Evolutionary conservation across 257 asterid genomes (phyloP).

Genomic region (Dorcoceras hygrometricum): DNA sequence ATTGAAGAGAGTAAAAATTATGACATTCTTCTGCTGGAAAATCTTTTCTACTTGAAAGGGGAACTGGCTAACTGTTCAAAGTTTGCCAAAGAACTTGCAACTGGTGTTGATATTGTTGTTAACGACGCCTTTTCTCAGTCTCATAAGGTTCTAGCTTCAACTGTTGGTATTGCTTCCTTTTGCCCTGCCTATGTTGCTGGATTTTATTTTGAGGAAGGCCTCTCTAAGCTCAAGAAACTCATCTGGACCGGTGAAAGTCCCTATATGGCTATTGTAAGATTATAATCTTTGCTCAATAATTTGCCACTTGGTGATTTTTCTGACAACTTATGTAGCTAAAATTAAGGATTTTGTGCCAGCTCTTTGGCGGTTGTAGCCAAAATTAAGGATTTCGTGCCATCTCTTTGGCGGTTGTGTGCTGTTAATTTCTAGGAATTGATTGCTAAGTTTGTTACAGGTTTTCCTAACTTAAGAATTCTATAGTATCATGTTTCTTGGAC

Average conservation of each 20-base stretch:
- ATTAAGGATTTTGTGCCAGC: background rate
- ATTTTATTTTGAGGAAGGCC: constrained; percentile 67
- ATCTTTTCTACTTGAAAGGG: constrained; percentile 57
- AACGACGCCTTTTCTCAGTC: constrained; percentile 83
- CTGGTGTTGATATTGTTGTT: constrained; percentile 74
- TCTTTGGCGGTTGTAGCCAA: background rate
- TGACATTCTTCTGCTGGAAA: constrained; percentile 59
- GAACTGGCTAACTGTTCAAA: constrained; percentile 69
- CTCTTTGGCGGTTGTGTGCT: background rate
- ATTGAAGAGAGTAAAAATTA: constrained; percentile 34
- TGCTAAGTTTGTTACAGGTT: background rate
- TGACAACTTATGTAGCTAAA: background rate
- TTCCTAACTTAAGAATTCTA: too few species aligned
- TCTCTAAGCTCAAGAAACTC: constrained; percentile 59
- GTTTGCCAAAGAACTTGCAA: constrained; percentile 59
- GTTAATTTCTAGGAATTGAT: background rate
- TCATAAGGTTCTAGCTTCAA: constrained; percentile 83
- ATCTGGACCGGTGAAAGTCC: constrained; percentile 45
- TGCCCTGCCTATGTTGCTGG: constrained; percentile 71
- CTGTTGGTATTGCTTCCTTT: constrained; percentile 76
- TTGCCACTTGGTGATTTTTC: constrained; percentile 4
- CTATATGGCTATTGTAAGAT: constrained; percentile 69
- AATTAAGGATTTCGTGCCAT: background rate
- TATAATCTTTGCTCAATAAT: constrained; percentile 27
- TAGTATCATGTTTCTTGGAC: background rate